These are phyloP conservation scores for Salvia splendens DNA, from an alignment of 257 asterid genomes.

Conservation along the genomic window DNA sequence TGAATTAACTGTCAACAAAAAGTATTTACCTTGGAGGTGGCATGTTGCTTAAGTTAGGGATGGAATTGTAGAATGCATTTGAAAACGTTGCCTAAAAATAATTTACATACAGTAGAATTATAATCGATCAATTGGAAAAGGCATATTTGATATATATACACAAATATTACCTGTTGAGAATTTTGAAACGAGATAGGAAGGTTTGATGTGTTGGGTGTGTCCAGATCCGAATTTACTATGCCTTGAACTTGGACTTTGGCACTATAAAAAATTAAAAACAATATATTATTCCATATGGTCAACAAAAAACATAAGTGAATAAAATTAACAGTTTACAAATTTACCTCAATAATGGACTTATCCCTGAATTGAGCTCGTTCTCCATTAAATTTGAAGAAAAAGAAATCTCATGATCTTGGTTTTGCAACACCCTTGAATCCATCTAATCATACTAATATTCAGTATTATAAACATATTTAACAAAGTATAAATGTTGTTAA, in stretches of 20 bases:
- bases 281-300: too few species aligned
- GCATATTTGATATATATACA: not conserved
- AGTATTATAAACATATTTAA: not conserved
- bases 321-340: not conserved
- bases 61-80: conserved; percentile 17
- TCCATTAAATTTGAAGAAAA: conserved; percentile 28
- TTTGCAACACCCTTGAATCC: conserved; percentile 27
- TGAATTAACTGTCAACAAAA: not conserved
- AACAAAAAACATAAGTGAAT: too few species aligned
- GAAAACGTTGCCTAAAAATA: conserved; percentile 28
- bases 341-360: conserved; percentile 38
- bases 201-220: conserved; percentile 17
- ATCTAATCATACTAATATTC: conserved; percentile 9
- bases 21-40: conserved; percentile 41
- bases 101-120: not conserved
- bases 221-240: conserved; percentile 18
- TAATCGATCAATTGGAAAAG: too few species aligned
- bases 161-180: conserved; percentile 33
- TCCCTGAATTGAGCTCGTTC: conserved; percentile 27
- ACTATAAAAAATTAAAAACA: conserved; percentile 20
- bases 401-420: conserved; percentile 17
- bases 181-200: conserved; percentile 3
- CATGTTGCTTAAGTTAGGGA: conserved; percentile 10
- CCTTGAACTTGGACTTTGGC: conserved; percentile 32
- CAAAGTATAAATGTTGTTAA: not conserved